These are phyloP conservation scores for Fusarium algeriense DNA, from an alignment of 2,329 filamentous ascomycete genomes.

Conservation along the genomic window DNA sequence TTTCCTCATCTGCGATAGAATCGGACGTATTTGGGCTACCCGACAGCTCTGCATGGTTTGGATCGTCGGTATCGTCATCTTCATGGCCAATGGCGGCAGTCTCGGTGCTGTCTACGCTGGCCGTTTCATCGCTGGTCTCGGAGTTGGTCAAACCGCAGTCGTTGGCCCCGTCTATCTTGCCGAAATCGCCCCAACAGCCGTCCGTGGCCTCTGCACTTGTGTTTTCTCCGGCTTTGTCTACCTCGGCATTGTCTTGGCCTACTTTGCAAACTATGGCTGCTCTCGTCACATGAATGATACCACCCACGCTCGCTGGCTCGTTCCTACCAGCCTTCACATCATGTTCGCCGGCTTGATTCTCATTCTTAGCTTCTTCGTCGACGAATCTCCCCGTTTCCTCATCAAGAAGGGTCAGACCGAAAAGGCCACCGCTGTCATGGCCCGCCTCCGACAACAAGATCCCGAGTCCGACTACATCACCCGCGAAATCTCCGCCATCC, in stretches of 20 bases:
- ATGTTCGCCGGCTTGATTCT: conserved; percentile 34
- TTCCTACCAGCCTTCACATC: conserved; percentile 32
- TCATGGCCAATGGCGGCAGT: conserved; percentile 20
- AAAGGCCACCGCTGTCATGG: conserved; percentile 12
- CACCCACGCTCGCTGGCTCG: conserved; percentile 27
- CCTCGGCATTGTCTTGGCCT: conserved; percentile 24
- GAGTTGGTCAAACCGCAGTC: conserved; percentile 34
- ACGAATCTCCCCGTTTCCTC: conserved; percentile 33
- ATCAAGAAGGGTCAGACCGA: conserved; percentile 22
- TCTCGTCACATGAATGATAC: conserved; percentile 18
- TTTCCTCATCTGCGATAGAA: conserved; percentile 18
- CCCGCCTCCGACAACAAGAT: conserved; percentile 13
- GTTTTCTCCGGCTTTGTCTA: conserved; percentile 35
- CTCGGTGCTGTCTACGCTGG: conserved; percentile 28
- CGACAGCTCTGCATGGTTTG: conserved; percentile 15
- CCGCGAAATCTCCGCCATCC: conserved; percentile 20
- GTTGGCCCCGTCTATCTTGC: conserved; percentile 34
- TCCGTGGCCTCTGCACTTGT: conserved; percentile 34
- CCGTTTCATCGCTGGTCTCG: conserved; percentile 33
- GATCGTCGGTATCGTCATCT: conserved; percentile 17
- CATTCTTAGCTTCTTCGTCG: conserved; percentile 24
- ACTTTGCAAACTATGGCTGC: conserved; percentile 37
- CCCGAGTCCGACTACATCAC: conserved; percentile 13
- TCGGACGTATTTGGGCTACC: conserved; percentile 25
- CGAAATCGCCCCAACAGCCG: conserved; percentile 33